These are phyloP conservation scores for Sporothrix globosa DNA, from an alignment of 2,329 filamentous ascomycete species.

Conservation along the genomic window DNA sequence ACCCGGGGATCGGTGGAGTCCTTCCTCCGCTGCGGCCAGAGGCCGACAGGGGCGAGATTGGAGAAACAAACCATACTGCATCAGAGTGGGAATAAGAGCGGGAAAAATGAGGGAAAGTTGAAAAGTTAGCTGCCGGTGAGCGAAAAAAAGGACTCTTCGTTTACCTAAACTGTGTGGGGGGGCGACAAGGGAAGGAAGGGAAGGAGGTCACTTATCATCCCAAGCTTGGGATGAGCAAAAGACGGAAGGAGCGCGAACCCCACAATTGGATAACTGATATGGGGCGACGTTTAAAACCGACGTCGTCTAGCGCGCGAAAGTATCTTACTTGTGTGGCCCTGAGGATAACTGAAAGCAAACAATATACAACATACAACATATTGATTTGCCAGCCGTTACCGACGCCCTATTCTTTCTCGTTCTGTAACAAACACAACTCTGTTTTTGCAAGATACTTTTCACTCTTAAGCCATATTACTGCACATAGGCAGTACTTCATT, in stretches of 20 bases:
- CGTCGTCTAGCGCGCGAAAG: no score
- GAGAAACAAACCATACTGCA: background rate
- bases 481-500: background rate
- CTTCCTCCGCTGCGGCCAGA: background rate
- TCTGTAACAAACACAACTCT: background rate
- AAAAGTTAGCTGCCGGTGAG: conserved; percentile 15
- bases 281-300: no score
- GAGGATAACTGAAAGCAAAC: no score
- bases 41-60: background rate
- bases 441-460: background rate
- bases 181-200: no score
- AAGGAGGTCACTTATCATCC: background rate
- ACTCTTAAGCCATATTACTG: background rate
- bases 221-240: background rate
- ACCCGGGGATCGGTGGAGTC: background rate
- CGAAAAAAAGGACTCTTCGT: conserved; percentile 4
- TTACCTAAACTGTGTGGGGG: background rate
- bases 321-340: no score
- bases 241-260: conserved; percentile 3
- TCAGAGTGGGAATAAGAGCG: background rate
- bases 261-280: no score
- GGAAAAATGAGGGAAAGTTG: background rate
- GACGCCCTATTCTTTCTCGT: background rate
- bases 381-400: no score
- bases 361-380: no score